These are phyloP conservation scores for Fusarium nematophilum DNA, from an alignment of 2,329 filamentous ascomycete genomes.

Conservation along the genomic window DNA sequence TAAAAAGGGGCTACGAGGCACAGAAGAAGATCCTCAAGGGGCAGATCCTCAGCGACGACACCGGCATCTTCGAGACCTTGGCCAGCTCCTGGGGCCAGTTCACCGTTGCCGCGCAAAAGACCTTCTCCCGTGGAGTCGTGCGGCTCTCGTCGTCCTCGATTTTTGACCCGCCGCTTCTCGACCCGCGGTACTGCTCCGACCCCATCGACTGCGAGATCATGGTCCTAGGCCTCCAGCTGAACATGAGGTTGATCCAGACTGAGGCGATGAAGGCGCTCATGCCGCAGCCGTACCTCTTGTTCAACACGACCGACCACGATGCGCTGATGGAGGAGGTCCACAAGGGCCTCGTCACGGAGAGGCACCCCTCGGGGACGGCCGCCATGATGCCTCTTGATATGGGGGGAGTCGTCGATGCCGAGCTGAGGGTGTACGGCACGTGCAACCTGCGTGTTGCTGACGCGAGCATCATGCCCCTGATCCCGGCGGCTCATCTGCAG, in stretches of 20 bases:
- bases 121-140: conserved; percentile 20
- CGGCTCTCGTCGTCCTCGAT: conserved; percentile 3
- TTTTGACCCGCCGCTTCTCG: conserved; percentile 12
- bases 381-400: conserved; percentile 20
- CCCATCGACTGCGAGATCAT: conserved; percentile 22
- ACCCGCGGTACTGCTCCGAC: conserved; percentile 27
- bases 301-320: conserved; percentile 10
- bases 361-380: conserved; percentile 16
- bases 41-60: conserved; percentile 13
- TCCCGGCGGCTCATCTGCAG: conserved; percentile 43
- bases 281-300: conserved; percentile 7
- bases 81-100: conserved; percentile 20
- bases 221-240: conserved; percentile 24
- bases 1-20: conserved; percentile 11
- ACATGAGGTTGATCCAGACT: conserved; percentile 17
- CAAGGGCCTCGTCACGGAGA: conserved; percentile 10
- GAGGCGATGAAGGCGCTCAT: conserved; percentile 16
- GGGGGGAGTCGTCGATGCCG: conserved; percentile 38
- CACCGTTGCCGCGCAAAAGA: conserved; percentile 24
- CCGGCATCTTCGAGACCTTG: conserved; percentile 23
- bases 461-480: conserved; percentile 41
- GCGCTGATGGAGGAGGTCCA: conserved; percentile 2
- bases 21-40: conserved; percentile 14
- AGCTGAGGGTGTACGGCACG: conserved; percentile 43
- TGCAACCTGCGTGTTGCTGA: conserved; percentile 41